Evolutionary conservation across 164 flowering plant species (phyloP), one percentile per base, ranked within the genome.

Genomic region (Stephania yunnanensis): DNA sequence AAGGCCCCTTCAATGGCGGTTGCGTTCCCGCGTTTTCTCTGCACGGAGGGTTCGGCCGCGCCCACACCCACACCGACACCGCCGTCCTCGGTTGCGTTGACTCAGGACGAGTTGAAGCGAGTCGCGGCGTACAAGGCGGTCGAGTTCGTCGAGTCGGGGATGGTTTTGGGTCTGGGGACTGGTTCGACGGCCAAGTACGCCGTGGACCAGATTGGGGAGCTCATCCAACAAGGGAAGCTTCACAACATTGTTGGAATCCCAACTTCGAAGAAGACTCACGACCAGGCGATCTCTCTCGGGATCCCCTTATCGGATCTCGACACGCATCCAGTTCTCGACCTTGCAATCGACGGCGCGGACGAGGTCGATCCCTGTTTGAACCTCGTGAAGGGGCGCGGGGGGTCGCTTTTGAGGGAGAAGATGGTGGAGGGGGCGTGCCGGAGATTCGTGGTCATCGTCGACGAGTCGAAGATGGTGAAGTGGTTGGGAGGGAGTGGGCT

Each of bases 131-230:
- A 91, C 77, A 90, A 89, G 68, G 97, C 97, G 7, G 98, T 95
- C 4, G 97, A 91, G 77, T 91, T 81, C 55, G 97, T 95, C 11
- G 81, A 91, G 80, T 92, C 97, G 3, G 98, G 97, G 25, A 95
- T 95, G 98, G 94, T 95, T 31, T 63, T 95, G 12, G 98, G 97
- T 13, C 81, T 95, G 17, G 98, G 98, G n/a, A 95, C 98, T 4
- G 98, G 98, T 13, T 93, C 97, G n/a, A 95, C 98, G 9, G 97
- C 98, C 36, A 77, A 75, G 46, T 89, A 84, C 78, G 97, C 97
- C 11, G 92, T 95, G 10, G 86, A 80, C 30, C 85, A 88, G 7
- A 91, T 93, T 13, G 97, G 90, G 5, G 92, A 89, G 83, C 86
- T 95, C 0, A 45, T 95, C 7, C 80, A 71, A 0, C 86, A 81